Conservation (phyloP, 257 asterid genomes). For the Primulina tabacum region DNA sequence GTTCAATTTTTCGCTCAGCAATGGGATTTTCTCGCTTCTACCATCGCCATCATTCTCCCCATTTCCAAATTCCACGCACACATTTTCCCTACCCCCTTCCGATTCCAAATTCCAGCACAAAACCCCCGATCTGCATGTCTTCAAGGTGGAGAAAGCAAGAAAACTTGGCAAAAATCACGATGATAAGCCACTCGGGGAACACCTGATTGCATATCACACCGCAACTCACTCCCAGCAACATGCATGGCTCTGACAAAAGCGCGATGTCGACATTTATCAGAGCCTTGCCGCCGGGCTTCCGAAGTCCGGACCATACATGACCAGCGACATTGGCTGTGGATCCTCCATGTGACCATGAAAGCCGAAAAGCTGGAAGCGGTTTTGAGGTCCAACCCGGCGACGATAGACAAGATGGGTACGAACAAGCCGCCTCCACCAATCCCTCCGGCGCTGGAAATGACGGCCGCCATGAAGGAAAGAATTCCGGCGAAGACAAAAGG, state of each 20-base stretch:
- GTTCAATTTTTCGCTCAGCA: conserved; percentile 26
- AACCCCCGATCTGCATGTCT: conserved; percentile 63
- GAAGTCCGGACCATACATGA: conserved; percentile 21
- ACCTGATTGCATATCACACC: conserved; percentile 71
- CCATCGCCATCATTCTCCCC: conserved; percentile 19
- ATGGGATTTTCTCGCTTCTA: conserved; percentile 30
- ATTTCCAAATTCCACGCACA: conserved; percentile 25
- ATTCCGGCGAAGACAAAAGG: not conserved
- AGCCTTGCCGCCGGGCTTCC: not conserved
- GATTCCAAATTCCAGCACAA: conserved; percentile 59
- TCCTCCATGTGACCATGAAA: conserved; percentile 56
- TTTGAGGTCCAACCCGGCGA: conserved; percentile 47
- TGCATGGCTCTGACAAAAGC: conserved; percentile 44
- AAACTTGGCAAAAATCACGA: conserved; percentile 54
- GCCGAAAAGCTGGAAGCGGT: conserved; percentile 48
- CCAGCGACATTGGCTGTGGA: not conserved
- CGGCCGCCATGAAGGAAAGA: conserved; percentile 29
- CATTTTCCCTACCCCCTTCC: conserved; percentile 26
- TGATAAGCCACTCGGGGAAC: conserved; percentile 78
- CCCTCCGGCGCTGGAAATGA: conserved; percentile 54
- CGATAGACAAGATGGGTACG: conserved; percentile 41
- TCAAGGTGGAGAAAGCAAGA: conserved; percentile 63
- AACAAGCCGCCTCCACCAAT: conserved; percentile 56
- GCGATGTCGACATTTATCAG: conserved; percentile 46
- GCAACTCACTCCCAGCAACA: conserved; percentile 62